A percentile compares a stretch with the other conserved stretches of the same genome.
phyloP scores from a whole-genome alignment of 805 yeast genomes.

The Starmerella apicola region DNA sequence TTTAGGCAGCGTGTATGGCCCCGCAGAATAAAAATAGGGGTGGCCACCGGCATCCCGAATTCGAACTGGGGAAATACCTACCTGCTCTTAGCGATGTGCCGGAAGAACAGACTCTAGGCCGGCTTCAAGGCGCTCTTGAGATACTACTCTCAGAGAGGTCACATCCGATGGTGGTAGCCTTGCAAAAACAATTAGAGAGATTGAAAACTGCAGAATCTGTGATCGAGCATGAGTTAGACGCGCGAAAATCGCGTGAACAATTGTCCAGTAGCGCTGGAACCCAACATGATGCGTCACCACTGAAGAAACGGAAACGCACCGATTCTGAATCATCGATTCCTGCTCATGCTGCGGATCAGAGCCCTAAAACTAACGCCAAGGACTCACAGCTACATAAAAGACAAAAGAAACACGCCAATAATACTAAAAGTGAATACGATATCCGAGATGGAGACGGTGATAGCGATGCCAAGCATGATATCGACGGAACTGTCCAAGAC shows the following conservation, averaged over 20 bases:
- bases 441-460: background rate
- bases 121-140: conserved; percentile 18
- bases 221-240: conserved; percentile 15
- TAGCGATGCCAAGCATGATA: background rate
- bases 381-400: background rate
- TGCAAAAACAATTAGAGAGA: conserved; percentile 19
- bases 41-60: conserved; percentile 8
- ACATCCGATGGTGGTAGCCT: conserved; percentile 16
- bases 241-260: conserved; percentile 2
- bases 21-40: conserved; percentile 7
- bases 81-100: conserved; percentile 12
- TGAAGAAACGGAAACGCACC: too few relatives aligned
- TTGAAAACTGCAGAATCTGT: conserved; percentile 18
- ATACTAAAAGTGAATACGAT: background rate
- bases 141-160: conserved; percentile 18
- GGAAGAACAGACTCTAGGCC: conserved; percentile 16
- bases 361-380: background rate
- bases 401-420: background rate
- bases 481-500: background rate
- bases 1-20: too few relatives aligned
- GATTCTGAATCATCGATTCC: too few relatives aligned
- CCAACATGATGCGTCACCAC: background rate
- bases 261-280: background rate
- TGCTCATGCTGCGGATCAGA: too few relatives aligned
- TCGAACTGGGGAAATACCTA: conserved; percentile 7